Conservation (phyloP, 2,329 filamentous ascomycete genomes). For the Thielaviopsis ethacetica region DNA sequence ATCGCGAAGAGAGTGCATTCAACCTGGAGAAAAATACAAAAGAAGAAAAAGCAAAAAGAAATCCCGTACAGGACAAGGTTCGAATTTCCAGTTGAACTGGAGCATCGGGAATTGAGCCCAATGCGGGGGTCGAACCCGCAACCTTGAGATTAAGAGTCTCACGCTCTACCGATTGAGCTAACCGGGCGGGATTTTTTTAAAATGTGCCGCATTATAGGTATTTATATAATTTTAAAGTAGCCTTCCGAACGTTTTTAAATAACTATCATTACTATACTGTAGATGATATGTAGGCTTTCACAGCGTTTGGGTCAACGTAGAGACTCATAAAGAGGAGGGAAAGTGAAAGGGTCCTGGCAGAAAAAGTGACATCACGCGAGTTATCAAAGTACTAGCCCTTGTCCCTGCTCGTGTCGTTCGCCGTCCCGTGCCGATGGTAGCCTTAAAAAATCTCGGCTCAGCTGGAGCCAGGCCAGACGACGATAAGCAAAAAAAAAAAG, state of each 20-base stretch:
- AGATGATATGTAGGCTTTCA: no score
- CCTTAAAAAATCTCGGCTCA: neutral
- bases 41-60: neutral
- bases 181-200: conserved; percentile 24
- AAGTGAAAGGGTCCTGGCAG: no score
- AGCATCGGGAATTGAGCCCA: conserved; percentile 14
- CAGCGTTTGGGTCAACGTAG: no score
- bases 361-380: neutral
- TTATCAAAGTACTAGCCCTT: neutral
- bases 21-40: neutral
- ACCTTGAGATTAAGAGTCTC: conserved; percentile 45
- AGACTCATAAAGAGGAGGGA: no score
- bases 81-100: no score
- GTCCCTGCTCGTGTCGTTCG: neutral
- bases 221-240: no score
- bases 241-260: no score
- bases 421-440: neutral
- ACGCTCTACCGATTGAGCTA: conserved; percentile 61
- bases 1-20: no score
- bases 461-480: no score
- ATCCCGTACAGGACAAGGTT: conserved; percentile 3
- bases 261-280: no score
- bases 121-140: conserved; percentile 25
- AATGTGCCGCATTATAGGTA: no score
- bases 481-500: no score